Evolutionary conservation across 129 eudicot genomes (phyloP), one percentile per base, ranked within the genome.

Genomic region (Chrysanthemum makinoi): DNA sequence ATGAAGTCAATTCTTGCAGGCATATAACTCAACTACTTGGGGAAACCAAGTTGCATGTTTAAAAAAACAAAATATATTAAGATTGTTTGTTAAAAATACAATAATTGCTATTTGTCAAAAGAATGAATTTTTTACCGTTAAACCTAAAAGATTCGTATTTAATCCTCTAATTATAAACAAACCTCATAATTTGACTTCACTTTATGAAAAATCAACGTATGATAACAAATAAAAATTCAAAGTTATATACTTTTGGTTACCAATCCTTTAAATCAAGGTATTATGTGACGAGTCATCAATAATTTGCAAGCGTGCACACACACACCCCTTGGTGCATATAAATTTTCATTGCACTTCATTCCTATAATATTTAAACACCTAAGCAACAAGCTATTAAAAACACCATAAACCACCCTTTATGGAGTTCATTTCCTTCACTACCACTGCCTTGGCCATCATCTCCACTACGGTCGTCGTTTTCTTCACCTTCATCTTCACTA

Each of bases 231-330:
- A 39, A 39, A 35, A 7, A 39, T 39, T 39, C 46, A 39, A 35
- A 35, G 8, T 35, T 35, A 35, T 35, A 35, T 39, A 8, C 46
- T 39, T 39, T 39, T 39, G 46, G 10, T 39, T 39, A 39, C 46
- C 70, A 69, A 69, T 22, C 20, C 82, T 77, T 69, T 57, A 43
- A 76, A 33, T 69, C 72, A 68, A 72, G 46, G 68, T 68, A 56
- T 48, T 75, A 75, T 80, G 69, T 58, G 75, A 70, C 39, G 74
- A 73, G 64, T 73, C 78, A 57, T 26, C 62, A 64, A 75, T 59
- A 61, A 61, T 20, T 12, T 73, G 75, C 87, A 80, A 80, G 80
- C 82, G 83, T 82, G 90, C 87, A 74, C 78, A 39, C 70, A 50
- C 75, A 75, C 80, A 60, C 80, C 78, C 88, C 46, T 39, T 1